These are phyloP conservation scores for Fusarium sp. DNA, from an alignment of 2,329 filamentous ascomycete species.

Conservation along the genomic window DNA sequence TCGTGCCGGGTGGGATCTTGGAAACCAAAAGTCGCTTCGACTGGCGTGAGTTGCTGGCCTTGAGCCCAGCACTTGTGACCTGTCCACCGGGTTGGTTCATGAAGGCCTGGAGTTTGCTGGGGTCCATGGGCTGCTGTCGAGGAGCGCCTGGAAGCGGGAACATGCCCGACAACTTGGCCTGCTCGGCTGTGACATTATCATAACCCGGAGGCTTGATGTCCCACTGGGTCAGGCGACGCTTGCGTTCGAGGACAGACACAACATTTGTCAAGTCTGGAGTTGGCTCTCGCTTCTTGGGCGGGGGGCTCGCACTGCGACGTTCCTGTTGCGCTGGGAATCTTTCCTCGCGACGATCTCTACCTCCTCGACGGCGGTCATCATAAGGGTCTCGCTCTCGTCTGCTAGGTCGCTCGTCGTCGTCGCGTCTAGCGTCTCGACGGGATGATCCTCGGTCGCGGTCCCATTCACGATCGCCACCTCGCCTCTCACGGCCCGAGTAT, in stretches of 20 bases:
- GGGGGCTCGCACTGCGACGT: constrained; percentile 81
- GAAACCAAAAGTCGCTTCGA: constrained; percentile 90
- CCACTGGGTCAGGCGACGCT: constrained; percentile 96
- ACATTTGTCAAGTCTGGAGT: constrained; percentile 94
- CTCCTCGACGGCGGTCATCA: constrained; percentile 63
- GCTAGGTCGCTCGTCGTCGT: constrained; percentile 69
- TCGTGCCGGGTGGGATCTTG: constrained; percentile 79
- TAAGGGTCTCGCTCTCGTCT: constrained; percentile 68
- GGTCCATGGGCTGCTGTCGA: constrained; percentile 94
- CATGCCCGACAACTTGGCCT: constrained; percentile 98
- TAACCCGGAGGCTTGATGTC: constrained; percentile 99
- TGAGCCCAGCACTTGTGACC: constrained; percentile 80
- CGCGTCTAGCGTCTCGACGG: constrained; percentile 71
- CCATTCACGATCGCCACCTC: constrained; percentile 81
- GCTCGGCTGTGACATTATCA: constrained; percentile 97
- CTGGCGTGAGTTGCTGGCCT: constrained; percentile 92
- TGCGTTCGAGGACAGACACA: constrained; percentile 83
- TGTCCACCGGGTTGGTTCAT: constrained; percentile 87
- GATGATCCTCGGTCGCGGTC: constrained; percentile 73
- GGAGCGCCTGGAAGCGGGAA: constrained; percentile 97
- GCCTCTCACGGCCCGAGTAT: constrained; percentile 76
- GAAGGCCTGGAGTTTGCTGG: constrained; percentile 91
- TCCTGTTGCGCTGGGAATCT: constrained; percentile 57
- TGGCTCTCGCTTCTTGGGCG: constrained; percentile 90
- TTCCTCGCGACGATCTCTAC: constrained; percentile 58